Percentiles rank a stretch among this genome's conserved stretches.
These are phyloP conservation scores for Zygnema circumcarinatum DNA, from an alignment of 139 green algal genomes.

Conservation along the genomic window DNA sequence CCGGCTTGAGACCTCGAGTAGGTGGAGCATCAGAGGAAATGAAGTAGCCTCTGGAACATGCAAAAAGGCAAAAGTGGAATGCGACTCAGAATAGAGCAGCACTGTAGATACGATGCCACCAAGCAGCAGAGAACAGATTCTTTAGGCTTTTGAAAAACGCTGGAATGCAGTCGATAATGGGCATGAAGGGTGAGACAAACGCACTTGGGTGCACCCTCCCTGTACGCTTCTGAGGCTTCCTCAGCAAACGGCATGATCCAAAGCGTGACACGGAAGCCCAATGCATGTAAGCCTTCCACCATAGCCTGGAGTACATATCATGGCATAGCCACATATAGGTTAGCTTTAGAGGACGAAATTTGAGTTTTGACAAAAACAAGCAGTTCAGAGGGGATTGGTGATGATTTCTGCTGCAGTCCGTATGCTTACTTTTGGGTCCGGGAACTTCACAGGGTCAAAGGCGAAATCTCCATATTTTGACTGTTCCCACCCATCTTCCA, in stretches of 20 bases:
- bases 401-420: no score
- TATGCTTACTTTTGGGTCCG: slow-evolving; percentile 58
- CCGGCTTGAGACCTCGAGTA: slow-evolving; percentile 58
- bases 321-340: no score
- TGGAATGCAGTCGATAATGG: no score
- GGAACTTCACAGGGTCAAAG: slow-evolving; percentile 68
- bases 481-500: slow-evolving; percentile 27
- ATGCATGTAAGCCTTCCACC: slow-evolving; percentile 69
- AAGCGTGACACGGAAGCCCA: slow-evolving; percentile 76
- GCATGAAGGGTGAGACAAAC: no score
- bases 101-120: no score
- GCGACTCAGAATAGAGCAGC: no score
- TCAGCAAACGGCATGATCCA: slow-evolving; percentile 79
- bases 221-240: slow-evolving; percentile 68
- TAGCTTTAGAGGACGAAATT: no score
- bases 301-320: slow-evolving; percentile 66
- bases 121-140: no score
- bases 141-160: no score
- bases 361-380: no score
- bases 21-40: slow-evolving; percentile 48
- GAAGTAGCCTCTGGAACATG: slow-evolving; percentile 69
- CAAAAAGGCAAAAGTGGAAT: slow-evolving; percentile 12
- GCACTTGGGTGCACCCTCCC: slow-evolving; percentile 63
- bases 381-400: no score
- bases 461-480: slow-evolving; percentile 68